Percentiles rank a stretch among this genome's conserved stretches.
phyloP scores from a whole-genome alignment of 192 early-diverging fungal species.

The Coemansia sp. region DNA sequence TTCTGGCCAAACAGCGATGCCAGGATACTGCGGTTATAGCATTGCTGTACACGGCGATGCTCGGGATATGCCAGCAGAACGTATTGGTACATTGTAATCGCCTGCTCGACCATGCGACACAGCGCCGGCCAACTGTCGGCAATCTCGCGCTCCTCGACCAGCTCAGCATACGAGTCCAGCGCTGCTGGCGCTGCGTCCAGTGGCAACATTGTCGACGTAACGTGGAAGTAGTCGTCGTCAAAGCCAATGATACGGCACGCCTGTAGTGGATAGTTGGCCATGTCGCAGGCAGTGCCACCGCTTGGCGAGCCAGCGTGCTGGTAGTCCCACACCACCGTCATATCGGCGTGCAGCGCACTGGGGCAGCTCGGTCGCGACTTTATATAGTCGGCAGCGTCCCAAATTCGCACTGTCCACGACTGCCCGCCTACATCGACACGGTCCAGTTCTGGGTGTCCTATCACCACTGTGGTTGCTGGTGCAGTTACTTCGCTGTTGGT shows the following conservation, averaged over 20 bases:
- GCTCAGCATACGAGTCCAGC: conserved; percentile 45
- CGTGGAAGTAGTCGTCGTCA: conserved; percentile 48
- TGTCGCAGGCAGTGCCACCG: not conserved
- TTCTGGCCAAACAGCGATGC: conserved; percentile 54
- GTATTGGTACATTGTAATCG: conserved; percentile 48
- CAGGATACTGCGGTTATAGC: conserved; percentile 55
- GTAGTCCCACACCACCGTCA: conserved; percentile 54
- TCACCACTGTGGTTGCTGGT: not conserved
- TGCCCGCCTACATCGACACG: conserved; percentile 54
- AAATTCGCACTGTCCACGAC: conserved; percentile 52
- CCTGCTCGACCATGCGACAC: conserved; percentile 50
- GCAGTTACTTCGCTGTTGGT: not conserved
- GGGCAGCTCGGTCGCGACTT: conserved; percentile 34
- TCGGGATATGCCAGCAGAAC: conserved; percentile 50
- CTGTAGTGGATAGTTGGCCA: conserved; percentile 38
- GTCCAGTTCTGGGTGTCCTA: conserved; percentile 50
- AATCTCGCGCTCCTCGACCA: conserved; percentile 46
- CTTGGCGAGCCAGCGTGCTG: conserved; percentile 12
- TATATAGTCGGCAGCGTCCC: conserved; percentile 43
- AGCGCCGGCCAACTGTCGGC: conserved; percentile 49
- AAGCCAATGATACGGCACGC: conserved; percentile 47
- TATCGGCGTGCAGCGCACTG: conserved; percentile 33
- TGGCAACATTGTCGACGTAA: conserved; percentile 43
- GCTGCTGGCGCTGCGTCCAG: conserved; percentile 19
- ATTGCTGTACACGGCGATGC: conserved; percentile 53